phyloP scores from a whole-genome alignment of 2,329 filamentous ascomycete genomes.

The Verticillium albo-atrum region DNA sequence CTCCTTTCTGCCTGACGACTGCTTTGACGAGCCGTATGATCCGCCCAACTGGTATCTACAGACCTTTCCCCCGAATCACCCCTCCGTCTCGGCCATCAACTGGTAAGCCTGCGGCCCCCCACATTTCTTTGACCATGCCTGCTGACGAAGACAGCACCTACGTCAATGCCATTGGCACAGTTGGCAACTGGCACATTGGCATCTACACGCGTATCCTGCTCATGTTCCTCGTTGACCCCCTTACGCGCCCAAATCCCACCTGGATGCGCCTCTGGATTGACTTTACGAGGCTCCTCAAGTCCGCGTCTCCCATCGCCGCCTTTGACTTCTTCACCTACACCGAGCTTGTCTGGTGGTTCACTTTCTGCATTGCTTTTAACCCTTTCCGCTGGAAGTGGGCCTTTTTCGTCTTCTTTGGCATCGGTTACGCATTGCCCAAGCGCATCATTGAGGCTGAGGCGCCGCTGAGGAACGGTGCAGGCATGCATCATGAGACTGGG shows the following conservation, averaged over 20 bases:
- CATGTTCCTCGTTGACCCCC: constrained; percentile 79
- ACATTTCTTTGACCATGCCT: background rate
- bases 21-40: constrained; percentile 67
- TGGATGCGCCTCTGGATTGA: constrained; percentile 88
- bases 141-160: constrained; percentile 56
- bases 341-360: constrained; percentile 81
- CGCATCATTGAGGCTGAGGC: constrained; percentile 64
- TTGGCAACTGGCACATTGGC: constrained; percentile 85
- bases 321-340: constrained; percentile 91
- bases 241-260: constrained; percentile 64
- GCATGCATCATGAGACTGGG: constrained; percentile 24
- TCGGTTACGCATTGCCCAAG: constrained; percentile 63
- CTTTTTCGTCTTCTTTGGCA: constrained; percentile 73
- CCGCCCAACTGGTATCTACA: constrained; percentile 89
- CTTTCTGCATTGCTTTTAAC: constrained; percentile 73
- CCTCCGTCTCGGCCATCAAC: constrained; percentile 75
- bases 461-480: constrained; percentile 48
- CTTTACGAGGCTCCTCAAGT: constrained; percentile 71
- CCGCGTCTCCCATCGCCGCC: constrained; percentile 63
- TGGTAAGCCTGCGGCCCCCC: constrained; percentile 27
- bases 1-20: constrained; percentile 67
- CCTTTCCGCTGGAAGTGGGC: constrained; percentile 92
- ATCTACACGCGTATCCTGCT: constrained; percentile 83
- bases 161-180: constrained; percentile 72
- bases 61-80: constrained; percentile 72